phyloP scores from a whole-genome alignment of 306 rosid species.

The Boehmeria nivea region DNA sequence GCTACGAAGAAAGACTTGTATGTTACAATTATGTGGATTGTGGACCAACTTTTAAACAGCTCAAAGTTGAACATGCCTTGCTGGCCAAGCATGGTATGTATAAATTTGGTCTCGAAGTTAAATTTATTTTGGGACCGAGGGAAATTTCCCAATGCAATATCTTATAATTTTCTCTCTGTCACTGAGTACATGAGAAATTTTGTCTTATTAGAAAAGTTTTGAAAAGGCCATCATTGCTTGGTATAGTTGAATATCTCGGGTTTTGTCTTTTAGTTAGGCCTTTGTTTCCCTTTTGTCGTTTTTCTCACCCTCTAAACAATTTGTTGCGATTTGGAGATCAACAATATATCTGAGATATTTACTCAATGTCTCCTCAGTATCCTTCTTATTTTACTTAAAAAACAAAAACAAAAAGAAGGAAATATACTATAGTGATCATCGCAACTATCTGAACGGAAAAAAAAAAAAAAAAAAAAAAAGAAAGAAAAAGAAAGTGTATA shows the following conservation, averaged over 20 bases:
- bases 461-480: too few relatives aligned
- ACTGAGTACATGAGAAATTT: not conserved
- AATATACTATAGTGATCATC: not conserved
- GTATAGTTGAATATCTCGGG: not conserved
- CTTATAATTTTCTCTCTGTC: not conserved
- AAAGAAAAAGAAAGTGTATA: too few relatives aligned
- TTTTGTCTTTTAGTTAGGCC: not conserved
- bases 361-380: not conserved
- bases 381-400: not conserved
- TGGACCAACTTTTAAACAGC: conserved; percentile 1
- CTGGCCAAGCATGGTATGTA: not conserved
- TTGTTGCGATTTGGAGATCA: not conserved
- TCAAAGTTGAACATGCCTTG: conserved; percentile 9
- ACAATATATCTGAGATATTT: not conserved
- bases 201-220: not conserved
- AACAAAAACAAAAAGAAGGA: not conserved
- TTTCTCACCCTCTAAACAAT: not conserved
- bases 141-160: not conserved
- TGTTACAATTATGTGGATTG: not conserved
- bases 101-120: not conserved
- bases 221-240: not conserved
- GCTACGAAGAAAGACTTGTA: not conserved
- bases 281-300: not conserved
- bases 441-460: not conserved
- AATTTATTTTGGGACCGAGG: not conserved